Base-by-base conservation (phyloP, 306 rosid genomes). In the Elaeagnus macrophylla region DNA sequence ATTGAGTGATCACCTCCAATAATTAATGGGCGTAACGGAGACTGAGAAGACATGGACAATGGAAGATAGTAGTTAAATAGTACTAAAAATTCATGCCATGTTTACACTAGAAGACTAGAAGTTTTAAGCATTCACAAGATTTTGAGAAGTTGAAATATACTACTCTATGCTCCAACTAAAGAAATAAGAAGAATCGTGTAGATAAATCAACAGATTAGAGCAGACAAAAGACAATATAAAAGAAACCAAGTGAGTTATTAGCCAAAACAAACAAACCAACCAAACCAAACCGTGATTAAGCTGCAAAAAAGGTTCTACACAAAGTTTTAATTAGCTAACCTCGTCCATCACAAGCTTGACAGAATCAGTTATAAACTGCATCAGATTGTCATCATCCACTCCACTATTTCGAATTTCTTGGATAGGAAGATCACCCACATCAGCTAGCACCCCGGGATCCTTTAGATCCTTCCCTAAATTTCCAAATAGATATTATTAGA, bases 1-100 rank as follows among this genome's bases (percentile, higher is more conserved):
- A 91, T 87, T 45, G 99, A 91, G 75, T 91, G 99, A 64, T 91
- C 96, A 20, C 99, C 99, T 55, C 99, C 99, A 46, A 91, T 75
- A 65, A 91, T 96, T 63, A 91, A 66, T 36, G 99, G 99, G 16
- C 94, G 75, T 51, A 87, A 60, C 19, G 99, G 99, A 56, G 64
- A 85, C 96, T 87, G 66, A 64, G 75, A 76, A 47, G 20, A 44
- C 25, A 39, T 35, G 64, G 11, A 55, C 20, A 37, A 11, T 39
- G 60, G 52, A 8, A 57, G 45, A 61, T 55, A 25, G 6, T 18
- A 12, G 53, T 13, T n/a, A n/a, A n/a, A n/a, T n/a, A n/a, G n/a
- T n/a, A n/a, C n/a, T n/a, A n/a, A n/a, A n/a, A n/a, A n/a, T n/a
- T n/a, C n/a, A n/a, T n/a, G n/a, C n/a, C n/a, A n/a, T n/a, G n/a